Evolutionary conservation across 225 moss, liverwort and hornwort genomes (phyloP).

Genomic region (Asterella californica): DNA sequence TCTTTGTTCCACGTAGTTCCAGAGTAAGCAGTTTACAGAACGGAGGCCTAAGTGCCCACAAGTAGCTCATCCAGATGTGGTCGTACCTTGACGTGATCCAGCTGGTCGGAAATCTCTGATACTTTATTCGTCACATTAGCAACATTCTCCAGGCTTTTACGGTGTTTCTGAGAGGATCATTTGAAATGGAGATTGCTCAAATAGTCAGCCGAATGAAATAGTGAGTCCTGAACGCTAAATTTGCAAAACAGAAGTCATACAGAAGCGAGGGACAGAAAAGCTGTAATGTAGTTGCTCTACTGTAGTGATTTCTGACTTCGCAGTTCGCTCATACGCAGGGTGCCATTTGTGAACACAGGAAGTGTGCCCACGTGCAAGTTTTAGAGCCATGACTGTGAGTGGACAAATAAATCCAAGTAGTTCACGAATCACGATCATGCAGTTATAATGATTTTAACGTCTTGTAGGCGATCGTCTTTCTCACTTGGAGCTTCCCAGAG

Average conservation of each 20-base stretch:
- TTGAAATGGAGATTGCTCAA: too few species aligned
- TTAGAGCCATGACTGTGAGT: neutral
- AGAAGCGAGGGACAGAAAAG: neutral
- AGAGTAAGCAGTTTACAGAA: neutral
- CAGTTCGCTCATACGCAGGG: too few species aligned
- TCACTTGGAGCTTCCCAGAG: too few species aligned
- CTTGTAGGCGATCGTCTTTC: too few species aligned
- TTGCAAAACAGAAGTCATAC: neutral
- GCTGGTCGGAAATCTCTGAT: constrained; percentile 15
- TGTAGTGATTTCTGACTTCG: neutral
- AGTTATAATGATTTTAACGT: neutral
- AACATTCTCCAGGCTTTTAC: constrained; percentile 25
- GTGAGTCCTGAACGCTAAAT: too few species aligned
- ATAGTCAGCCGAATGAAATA: too few species aligned
- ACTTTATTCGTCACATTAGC: constrained; percentile 23
- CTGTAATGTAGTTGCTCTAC: neutral
- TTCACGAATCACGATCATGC: neutral
- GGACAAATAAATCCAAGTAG: neutral
- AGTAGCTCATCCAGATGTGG: neutral
- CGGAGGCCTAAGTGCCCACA: neutral
- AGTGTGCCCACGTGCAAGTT: neutral
- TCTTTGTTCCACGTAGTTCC: neutral
- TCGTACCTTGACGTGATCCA: constrained; percentile 58
- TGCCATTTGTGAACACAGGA: neutral
- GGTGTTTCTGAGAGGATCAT: constrained; percentile 24